Evolutionary conservation across 805 yeast species (phyloP), one percentile per base, ranked within the genome.

Genomic region (Maudiozyma pseudohumilis): DNA sequence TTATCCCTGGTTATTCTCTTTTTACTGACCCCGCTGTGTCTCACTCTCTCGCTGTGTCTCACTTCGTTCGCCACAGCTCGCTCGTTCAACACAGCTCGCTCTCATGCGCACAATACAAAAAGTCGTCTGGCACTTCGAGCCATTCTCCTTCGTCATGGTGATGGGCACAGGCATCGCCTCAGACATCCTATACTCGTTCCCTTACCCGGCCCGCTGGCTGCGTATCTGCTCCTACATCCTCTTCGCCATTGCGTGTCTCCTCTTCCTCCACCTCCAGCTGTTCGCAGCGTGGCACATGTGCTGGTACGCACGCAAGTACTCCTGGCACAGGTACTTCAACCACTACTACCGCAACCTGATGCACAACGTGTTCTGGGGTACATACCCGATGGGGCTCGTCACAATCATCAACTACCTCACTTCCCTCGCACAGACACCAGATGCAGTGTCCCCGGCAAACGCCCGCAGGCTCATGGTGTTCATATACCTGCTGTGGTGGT

Each of bases 151-250:
- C 59, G 79, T 81, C 19, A 66, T 75, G 34, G 72, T 77, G n/a
- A 87, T 87, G 95, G 95, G 94, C 2, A 71, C 80, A 3, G 95
- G 95, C 2, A 82, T 86, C 28, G 63, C 84, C 1, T 64, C 83
- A 4, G 55, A 72, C 27, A 61, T 84, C 4, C 63, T 87, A 26
- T 70, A 74, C 55, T 55, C 64, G 24, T 86, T 80, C 54, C 86
- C 95, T 0, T 81, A 74, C 50, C 69, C 66, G 2, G 70, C 77
- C 0, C 55, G 61, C 9, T 79, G 87, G 86, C 61, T 80, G 25
- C 49, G 61, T 31, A 53, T 69, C 2, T 63, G 77, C 38, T 80
- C 86, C 3, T 62, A 72, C 21, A 66, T 83, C 4, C 69, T 76
- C 67, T 86, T 77, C 65, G 79, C 70, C 8, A 50, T 78, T 10